Conservation (phyloP, 345 rosid species). For the Punica granatum region DNA sequence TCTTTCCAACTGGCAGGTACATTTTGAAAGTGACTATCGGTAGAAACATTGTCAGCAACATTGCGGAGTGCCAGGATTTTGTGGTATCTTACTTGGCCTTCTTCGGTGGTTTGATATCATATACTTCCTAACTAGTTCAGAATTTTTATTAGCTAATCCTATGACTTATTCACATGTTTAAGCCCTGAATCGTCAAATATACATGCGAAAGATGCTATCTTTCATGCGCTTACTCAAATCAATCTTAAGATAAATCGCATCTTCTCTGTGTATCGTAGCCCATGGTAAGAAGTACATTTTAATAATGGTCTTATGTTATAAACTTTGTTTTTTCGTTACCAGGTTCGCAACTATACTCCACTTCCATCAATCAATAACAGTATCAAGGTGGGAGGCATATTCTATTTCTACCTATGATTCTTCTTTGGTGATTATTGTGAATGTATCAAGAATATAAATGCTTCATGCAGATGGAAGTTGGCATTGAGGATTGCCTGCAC, state of each 20-base stretch:
- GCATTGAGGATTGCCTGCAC: constrained; percentile 58
- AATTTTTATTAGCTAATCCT: no score
- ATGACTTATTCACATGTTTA: no score
- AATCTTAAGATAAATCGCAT: background rate
- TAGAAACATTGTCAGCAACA: constrained; percentile 36
- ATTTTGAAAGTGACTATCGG: constrained; percentile 43
- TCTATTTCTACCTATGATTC: background rate
- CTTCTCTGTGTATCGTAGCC: background rate
- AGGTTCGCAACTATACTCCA: constrained; percentile 47
- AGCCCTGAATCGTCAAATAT: background rate
- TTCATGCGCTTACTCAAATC: background rate
- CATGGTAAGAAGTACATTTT: background rate
- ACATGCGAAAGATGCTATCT: background rate
- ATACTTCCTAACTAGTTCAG: background rate
- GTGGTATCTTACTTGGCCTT: constrained; percentile 21
- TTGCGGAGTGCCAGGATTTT: constrained; percentile 37
- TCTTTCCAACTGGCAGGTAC: constrained; percentile 23
- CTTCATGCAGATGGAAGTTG: constrained; percentile 50
- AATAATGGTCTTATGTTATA: background rate
- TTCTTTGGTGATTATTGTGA: background rate
- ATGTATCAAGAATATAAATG: background rate
- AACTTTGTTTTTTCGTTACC: constrained; percentile 10
- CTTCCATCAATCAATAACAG: constrained; percentile 47
- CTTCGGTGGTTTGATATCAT: background rate
- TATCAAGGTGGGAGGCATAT: constrained; percentile 30